Conservation (phyloP, 306 rosid genomes). For the Mimosa bimucronata region DNA sequence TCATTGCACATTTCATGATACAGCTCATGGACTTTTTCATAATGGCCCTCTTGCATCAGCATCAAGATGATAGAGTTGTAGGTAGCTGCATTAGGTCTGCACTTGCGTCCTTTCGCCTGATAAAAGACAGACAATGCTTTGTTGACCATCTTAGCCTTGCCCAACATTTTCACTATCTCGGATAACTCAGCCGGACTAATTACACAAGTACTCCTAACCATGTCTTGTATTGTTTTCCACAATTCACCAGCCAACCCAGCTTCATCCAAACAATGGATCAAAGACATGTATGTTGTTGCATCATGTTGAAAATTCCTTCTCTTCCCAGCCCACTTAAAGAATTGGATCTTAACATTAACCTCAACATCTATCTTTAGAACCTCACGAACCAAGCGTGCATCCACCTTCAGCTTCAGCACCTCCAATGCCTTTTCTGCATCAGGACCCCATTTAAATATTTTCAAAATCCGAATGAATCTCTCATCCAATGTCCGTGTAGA, state of each 20-base stretch:
- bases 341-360: constrained; percentile 70
- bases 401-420: constrained; percentile 80
- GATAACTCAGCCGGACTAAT: constrained; percentile 67
- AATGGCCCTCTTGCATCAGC: constrained; percentile 88
- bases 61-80: constrained; percentile 80
- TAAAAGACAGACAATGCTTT: constrained; percentile 78
- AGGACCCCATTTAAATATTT: constrained; percentile 93
- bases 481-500: constrained; percentile 72
- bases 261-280: constrained; percentile 75
- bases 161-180: constrained; percentile 71
- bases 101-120: constrained; percentile 79
- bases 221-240: constrained; percentile 84
- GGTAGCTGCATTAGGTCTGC: constrained; percentile 62
- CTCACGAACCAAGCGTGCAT: constrained; percentile 76
- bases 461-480: constrained; percentile 85
- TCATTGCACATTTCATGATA: constrained; percentile 87
- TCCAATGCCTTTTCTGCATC: constrained; percentile 95
- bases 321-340: constrained; percentile 90
- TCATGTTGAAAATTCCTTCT: constrained; percentile 77
- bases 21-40: constrained; percentile 83
- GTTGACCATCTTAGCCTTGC: constrained; percentile 85
- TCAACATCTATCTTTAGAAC: constrained; percentile 83
- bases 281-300: constrained; percentile 67
- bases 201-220: constrained; percentile 62
- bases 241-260: constrained; percentile 65